Conservation (phyloP, 306 rosid species). For the Dalbergia cochinchinensis region DNA sequence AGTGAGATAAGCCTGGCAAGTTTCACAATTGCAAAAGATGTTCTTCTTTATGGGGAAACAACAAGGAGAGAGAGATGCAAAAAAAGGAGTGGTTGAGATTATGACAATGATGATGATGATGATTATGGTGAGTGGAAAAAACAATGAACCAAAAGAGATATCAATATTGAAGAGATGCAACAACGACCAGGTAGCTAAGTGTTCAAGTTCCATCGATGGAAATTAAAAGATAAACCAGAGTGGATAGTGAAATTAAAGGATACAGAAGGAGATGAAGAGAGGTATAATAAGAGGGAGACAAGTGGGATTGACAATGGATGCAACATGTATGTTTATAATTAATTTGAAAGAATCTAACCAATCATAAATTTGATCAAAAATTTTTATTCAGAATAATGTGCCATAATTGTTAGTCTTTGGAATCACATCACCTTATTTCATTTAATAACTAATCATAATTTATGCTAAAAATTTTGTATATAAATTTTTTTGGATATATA, state of each 20-base stretch:
- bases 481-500: too few species aligned
- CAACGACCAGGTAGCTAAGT: neutral
- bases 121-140: conserved; percentile 12
- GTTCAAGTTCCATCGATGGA: conserved; percentile 49
- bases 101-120: neutral
- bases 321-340: neutral
- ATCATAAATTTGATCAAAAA: too few species aligned
- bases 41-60: conserved; percentile 11
- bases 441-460: too few species aligned
- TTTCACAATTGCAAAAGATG: conserved; percentile 69
- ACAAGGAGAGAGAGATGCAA: neutral
- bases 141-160: conserved; percentile 16
- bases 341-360: too few species aligned
- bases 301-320: conserved; percentile 37
- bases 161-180: conserved; percentile 25
- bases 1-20: conserved; percentile 64
- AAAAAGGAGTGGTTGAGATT: neutral
- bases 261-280: neutral
- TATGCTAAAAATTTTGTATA: too few species aligned
- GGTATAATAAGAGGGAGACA: conserved; percentile 24
- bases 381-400: too few species aligned
- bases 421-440: too few species aligned
- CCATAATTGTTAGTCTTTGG: too few species aligned
- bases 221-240: neutral
- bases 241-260: neutral